Conservation (phyloP, 1,284 basidiomycete species). For the Amanita bisporigera region DNA sequence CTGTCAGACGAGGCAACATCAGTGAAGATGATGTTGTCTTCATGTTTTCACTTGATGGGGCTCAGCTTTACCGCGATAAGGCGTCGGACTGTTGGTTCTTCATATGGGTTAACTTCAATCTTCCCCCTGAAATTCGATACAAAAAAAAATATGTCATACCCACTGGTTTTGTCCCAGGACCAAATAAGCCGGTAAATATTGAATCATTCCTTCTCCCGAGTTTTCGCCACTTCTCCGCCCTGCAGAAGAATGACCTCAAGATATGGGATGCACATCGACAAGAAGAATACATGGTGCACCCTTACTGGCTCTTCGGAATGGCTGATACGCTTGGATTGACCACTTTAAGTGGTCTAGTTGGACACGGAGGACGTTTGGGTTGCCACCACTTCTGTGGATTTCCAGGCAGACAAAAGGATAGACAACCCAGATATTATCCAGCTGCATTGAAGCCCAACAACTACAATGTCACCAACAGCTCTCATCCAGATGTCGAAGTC, state of each 20-base stretch:
- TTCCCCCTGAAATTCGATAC: constrained; percentile 22
- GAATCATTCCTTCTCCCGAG: constrained; percentile 47
- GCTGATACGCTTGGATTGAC: constrained; percentile 45
- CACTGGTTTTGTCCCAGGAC: constrained; percentile 41
- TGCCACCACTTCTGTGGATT: constrained; percentile 10
- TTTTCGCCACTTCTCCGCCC: constrained; percentile 41
- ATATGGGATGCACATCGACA: constrained; percentile 35
- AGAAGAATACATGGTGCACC: not conserved
- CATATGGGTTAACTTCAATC: constrained; percentile 36
- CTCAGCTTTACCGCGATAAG: constrained; percentile 43
- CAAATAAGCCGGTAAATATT: constrained; percentile 42
- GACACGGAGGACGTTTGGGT: constrained; percentile 39
- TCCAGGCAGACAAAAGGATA: constrained; percentile 5
- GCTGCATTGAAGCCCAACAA: not conserved
- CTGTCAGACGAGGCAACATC: constrained; percentile 16
- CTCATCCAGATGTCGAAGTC: constrained; percentile 83
- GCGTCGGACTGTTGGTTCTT: constrained; percentile 41
- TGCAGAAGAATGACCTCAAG: constrained; percentile 37
- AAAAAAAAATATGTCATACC: constrained; percentile 36
- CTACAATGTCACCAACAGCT: too few relatives aligned
- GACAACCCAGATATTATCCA: constrained; percentile 29
- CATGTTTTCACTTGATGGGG: constrained; percentile 40
- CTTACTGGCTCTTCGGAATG: constrained; percentile 30
- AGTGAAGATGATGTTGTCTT: constrained; percentile 34
- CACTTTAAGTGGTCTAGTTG: constrained; percentile 37